These are phyloP conservation scores for Neonectria faginata DNA, from an alignment of 2,329 filamentous ascomycete species.

Conservation along the genomic window DNA sequence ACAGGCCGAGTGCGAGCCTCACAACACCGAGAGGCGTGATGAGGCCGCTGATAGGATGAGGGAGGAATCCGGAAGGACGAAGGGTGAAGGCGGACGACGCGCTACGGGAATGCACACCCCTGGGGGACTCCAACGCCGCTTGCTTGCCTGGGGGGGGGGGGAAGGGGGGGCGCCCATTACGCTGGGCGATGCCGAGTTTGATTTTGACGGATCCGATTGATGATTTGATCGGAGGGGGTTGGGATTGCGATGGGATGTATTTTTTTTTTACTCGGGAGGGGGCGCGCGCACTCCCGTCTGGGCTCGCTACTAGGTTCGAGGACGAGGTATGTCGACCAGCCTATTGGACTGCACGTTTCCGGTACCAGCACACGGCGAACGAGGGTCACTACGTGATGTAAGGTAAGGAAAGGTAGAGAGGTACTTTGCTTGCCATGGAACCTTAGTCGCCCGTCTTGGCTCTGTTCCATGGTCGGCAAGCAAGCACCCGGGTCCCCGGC, in stretches of 20 bases:
- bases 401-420: too few relatives aligned
- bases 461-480: slow-evolving; percentile 19
- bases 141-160: not conserved
- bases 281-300: not conserved
- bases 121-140: slow-evolving; percentile 24
- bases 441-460: slow-evolving; percentile 14
- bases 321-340: slow-evolving; percentile 12
- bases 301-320: not conserved
- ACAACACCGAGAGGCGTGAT: slow-evolving; percentile 18
- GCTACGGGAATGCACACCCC: slow-evolving; percentile 3
- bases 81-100: slow-evolving; percentile 22
- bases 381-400: not conserved
- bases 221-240: slow-evolving; percentile 2
- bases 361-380: slow-evolving; percentile 15
- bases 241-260: slow-evolving; percentile 12
- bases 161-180: too few relatives aligned
- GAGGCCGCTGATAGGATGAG: slow-evolving; percentile 25
- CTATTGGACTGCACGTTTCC: slow-evolving; percentile 11
- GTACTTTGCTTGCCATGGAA: slow-evolving; percentile 6
- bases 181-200: not conserved
- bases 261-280: slow-evolving; percentile 1
- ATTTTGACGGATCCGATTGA: slow-evolving; percentile 21
- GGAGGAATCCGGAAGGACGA: slow-evolving; percentile 22
- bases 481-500: slow-evolving; percentile 23
- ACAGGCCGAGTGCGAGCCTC: not conserved